Base-by-base conservation (phyloP, 2,329 filamentous ascomycete genomes). In the Apiospora malaysiana region DNA sequence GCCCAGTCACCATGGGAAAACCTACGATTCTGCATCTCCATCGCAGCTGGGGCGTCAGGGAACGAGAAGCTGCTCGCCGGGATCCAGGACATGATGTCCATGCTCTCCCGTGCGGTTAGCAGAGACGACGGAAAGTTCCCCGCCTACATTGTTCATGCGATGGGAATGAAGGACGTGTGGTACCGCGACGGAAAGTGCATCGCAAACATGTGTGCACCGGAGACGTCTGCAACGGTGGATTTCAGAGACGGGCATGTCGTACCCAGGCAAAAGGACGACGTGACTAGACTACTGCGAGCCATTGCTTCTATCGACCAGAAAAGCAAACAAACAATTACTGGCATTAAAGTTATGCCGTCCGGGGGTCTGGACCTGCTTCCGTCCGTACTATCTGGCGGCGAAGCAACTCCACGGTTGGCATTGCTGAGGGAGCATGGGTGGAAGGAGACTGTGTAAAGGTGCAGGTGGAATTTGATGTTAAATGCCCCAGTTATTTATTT, bases 171-270 rank as follows among this genome's bases (percentile, higher is more conserved):
- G 40, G 63, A 66, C 12, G 32, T 42, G 16, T 66, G 63, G 63
- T 32, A 32, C 7, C 32, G n/a, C 37, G 63, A 66, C 18, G 63
- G 63, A 14, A 32, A 42, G 16, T 32, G 42, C 18, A 66, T 66
- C n/a, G 63, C 63, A 18, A 32, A 21, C 37, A 23, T 42, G 37
- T 66, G 63, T 23, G 63, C 37, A 16, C 63, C 63, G 10, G 23
- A 45, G n/a, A 66, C n/a, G 37, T 66, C 63, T 16, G 23, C 18
- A 10, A 8, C 42, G 3, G n/a, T 45, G 63, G 63, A 66, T 18
- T 66, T 16, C 40, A 42, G 42, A 42, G 63, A 23, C 14, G 63
- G 63, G 6, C 63, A 66, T 25, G 63, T 45, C 23, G 63, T 66
- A 16, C 63, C 63, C 37, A 21, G n/a, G 2, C 37, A n/a, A 32